Base-by-base conservation (phyloP, 352 stramenopile genomes). In the Phytophthora podocarpi region DNA sequence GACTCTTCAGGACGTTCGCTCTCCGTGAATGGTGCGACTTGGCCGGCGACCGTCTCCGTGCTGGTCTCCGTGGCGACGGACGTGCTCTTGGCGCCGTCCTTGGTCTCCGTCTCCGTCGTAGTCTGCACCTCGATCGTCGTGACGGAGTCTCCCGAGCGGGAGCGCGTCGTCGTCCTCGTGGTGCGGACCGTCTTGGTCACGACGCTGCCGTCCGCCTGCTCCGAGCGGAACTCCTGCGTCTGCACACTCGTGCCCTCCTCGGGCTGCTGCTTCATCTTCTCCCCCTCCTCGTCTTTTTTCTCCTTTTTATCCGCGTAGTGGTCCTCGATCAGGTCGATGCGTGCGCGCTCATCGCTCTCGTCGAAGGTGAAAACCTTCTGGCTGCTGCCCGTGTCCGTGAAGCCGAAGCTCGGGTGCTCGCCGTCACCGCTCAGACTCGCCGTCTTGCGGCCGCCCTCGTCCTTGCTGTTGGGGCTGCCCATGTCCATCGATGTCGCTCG, bases 391-490 rank as follows among this genome's bases (percentile, higher is more conserved):
- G 45, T 39, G 13, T 57, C 26, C 20, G 51, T 23, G 31, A 43
- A 56, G 49, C 39, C 48, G 26, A 66, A 49, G 24, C 43, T 62
- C 39, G 23, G 32, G 20, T 49, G 27, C 32, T 57, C 35, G 31
- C 39, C 20, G 32, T 46, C 24, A 23, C 21, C 41, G 49, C 50
- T 59, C 36, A 61, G 34, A 8, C 42, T 34, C 18, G 59, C 28
- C 35, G 48, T 51, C 35, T 39, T 66, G 42, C 31, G 28, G 5
- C 30, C 16, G 31, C 20, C 37, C 3, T 58, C 52, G 39, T 60
- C 47, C 32, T 51, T 69, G 46, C 46, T 64, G 41, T 50, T 69
- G 37, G 60, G 51, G 41, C 32, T 69, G 12, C 46, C 35, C 50
- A 57, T 62, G 34, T 39, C 28, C 52, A 47, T 68, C 15, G 24